A percentile compares a stretch with the other conserved stretches of the same genome.
Conservation (phyloP, 192 early-diverging fungal species). For the Radiomyces spectabilis region DNA sequence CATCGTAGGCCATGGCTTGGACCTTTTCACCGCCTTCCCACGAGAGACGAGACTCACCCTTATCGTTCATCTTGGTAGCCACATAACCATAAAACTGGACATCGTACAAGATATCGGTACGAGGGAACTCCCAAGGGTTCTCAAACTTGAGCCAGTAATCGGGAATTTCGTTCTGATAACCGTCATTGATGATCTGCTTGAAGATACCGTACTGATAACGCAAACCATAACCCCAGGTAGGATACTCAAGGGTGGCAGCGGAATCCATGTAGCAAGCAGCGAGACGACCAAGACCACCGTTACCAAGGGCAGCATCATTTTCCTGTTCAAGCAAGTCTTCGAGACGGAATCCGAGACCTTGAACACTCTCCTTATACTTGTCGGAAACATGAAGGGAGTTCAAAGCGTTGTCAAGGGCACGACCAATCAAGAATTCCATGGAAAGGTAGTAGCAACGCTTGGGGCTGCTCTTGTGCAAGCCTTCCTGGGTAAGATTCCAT, state of each 20-base stretch:
- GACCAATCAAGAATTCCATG: constrained; percentile 93
- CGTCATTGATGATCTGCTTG: constrained; percentile 93
- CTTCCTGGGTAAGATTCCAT: constrained; percentile 94
- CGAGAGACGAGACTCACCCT: constrained; percentile 53
- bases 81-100: constrained; percentile 88
- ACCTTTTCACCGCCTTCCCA: constrained; percentile 88
- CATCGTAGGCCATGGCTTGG: constrained; percentile 92
- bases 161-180: constrained; percentile 89
- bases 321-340: constrained; percentile 94
- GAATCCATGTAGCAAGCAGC: constrained; percentile 99
- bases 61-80: constrained; percentile 58
- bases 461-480: constrained; percentile 51
- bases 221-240: constrained; percentile 96
- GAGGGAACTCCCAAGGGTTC: constrained; percentile 96
- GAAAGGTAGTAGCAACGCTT: constrained; percentile 98
- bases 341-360: constrained; percentile 81
- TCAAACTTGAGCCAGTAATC: constrained; percentile 97
- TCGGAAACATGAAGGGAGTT: constrained; percentile 80
- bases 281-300: constrained; percentile 94
- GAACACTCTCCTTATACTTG: constrained; percentile 52
- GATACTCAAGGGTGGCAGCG: constrained; percentile 86
- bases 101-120: constrained; percentile 85
- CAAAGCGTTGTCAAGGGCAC: constrained; percentile 96
- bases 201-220: constrained; percentile 99
- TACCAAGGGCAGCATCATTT: constrained; percentile 93